A percentile compares a stretch with the other conserved stretches of the same genome.
phyloP scores from a whole-genome alignment of 1,284 basidiomycete genomes.

The Cryptococcus neoformans region DNA sequence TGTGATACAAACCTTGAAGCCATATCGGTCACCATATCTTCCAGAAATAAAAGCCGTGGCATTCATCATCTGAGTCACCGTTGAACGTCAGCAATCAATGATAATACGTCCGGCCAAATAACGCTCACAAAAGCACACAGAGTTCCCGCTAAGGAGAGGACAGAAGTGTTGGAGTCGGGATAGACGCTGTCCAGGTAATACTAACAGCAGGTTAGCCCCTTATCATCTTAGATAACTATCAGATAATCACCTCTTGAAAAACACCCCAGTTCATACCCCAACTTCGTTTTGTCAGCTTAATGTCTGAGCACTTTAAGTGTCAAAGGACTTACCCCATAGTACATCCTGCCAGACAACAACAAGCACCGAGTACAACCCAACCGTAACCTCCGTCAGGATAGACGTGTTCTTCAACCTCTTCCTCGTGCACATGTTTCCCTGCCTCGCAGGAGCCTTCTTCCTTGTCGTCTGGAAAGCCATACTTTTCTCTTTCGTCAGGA shows the following conservation, averaged over 20 bases:
- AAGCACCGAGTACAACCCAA: conserved; percentile 36
- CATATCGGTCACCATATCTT: conserved; percentile 26
- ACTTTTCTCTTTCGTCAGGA: background rate
- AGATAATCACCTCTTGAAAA: conserved; percentile 24
- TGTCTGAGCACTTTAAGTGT: background rate
- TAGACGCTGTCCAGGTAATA: conserved; percentile 25
- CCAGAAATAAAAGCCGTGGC: conserved; percentile 22
- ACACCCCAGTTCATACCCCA: conserved; percentile 37
- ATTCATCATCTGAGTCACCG: conserved; percentile 11
- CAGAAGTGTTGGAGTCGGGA: conserved; percentile 13
- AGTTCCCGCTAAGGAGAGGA: conserved; percentile 20
- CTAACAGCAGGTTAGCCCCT: conserved; percentile 4
- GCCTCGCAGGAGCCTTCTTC: background rate
- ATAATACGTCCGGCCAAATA: background rate
- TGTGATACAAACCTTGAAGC: conserved; percentile 26
- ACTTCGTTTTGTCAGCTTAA: background rate
- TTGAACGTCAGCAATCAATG: background rate
- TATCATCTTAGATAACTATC: background rate
- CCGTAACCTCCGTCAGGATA: conserved; percentile 40
- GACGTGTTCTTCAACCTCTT: conserved; percentile 12
- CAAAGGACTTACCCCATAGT: conserved; percentile 23
- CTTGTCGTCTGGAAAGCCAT: background rate
- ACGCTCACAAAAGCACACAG: conserved; percentile 21
- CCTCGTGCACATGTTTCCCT: background rate
- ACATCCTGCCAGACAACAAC: conserved; percentile 22